Evolutionary conservation across 805 yeast species (phyloP).

Genomic region (Saccharomycopsis oosterbeekiorum): DNA sequence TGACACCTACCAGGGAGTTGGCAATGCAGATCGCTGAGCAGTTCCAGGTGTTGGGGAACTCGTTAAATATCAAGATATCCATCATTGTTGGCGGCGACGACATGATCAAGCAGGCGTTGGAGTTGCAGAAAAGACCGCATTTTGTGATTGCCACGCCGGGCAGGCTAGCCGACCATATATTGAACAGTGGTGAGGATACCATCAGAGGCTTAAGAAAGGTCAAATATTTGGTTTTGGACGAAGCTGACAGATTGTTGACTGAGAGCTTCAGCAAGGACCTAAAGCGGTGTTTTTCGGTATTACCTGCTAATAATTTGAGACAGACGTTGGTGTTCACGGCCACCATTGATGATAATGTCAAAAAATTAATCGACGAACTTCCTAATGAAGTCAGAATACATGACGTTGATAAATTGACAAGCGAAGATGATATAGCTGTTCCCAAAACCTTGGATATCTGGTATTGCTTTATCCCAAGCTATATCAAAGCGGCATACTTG

Average conservation of each 20-base stretch:
- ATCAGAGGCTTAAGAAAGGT: constrained; percentile 68
- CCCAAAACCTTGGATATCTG: constrained; percentile 60
- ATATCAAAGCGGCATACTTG: constrained; percentile 84
- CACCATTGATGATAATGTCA: constrained; percentile 87
- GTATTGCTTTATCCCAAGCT: constrained; percentile 73
- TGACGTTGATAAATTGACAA: constrained; percentile 52
- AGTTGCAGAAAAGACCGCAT: constrained; percentile 78
- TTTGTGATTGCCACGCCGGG: constrained; percentile 97
- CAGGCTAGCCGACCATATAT: constrained; percentile 83
- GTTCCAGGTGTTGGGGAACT: constrained; percentile 83
- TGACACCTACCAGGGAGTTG: constrained; percentile 90
- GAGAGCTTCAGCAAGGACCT: constrained; percentile 76
- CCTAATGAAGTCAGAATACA: constrained; percentile 50
- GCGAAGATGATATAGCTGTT: constrained; percentile 59
- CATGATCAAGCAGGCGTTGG: constrained; percentile 78
- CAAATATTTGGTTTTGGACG: constrained; percentile 81
- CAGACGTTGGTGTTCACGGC: constrained; percentile 93
- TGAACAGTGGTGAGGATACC: constrained; percentile 83
- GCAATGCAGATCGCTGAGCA: constrained; percentile 98
- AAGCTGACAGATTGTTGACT: constrained; percentile 86
- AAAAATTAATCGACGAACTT: constrained; percentile 61
- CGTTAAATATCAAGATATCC: constrained; percentile 72
- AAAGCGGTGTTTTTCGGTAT: constrained; percentile 53
- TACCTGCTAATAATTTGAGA: constrained; percentile 55
- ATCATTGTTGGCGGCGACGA: constrained; percentile 94